Evolutionary conservation across 495 filamentous ascomycete species (phyloP).

Genomic region (Podospora pseudocomata): DNA sequence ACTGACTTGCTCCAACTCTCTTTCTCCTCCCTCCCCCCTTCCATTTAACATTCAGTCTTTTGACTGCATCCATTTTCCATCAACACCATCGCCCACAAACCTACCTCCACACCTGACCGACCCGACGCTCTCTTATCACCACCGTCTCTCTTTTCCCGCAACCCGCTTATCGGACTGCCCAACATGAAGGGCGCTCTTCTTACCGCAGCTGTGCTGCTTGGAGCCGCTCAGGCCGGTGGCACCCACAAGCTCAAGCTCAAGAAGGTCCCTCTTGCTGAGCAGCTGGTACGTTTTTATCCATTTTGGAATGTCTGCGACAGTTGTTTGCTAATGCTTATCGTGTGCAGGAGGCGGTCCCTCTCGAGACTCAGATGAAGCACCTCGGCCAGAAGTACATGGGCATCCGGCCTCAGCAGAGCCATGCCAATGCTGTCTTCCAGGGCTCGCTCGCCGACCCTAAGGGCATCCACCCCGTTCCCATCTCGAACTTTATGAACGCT

Average conservation of each 20-base stretch:
- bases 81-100: neutral
- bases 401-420: conserved; percentile 58
- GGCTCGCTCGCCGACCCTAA: conserved; percentile 64
- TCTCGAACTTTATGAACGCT: conserved; percentile 97
- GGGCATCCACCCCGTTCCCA: conserved; percentile 74
- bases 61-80: neutral
- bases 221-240: conserved; percentile 75
- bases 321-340: conserved; percentile 17
- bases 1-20: neutral
- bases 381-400: conserved; percentile 96
- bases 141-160: conserved; percentile 7
- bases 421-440: conserved; percentile 72
- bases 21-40: neutral
- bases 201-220: conserved; percentile 76
- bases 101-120: neutral
- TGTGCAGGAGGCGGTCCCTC: conserved; percentile 66
- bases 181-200: conserved; percentile 78
- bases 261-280: conserved; percentile 89
- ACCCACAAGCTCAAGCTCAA: conserved; percentile 94
- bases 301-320: neutral
- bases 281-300: conserved; percentile 62
- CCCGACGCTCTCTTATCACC: neutral
- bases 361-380: conserved; percentile 73
- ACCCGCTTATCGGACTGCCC: conserved; percentile 28
- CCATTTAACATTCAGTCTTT: neutral